Conservation (phyloP, 192 early-diverging fungal species). For the Umbelopsis sp. region DNA sequence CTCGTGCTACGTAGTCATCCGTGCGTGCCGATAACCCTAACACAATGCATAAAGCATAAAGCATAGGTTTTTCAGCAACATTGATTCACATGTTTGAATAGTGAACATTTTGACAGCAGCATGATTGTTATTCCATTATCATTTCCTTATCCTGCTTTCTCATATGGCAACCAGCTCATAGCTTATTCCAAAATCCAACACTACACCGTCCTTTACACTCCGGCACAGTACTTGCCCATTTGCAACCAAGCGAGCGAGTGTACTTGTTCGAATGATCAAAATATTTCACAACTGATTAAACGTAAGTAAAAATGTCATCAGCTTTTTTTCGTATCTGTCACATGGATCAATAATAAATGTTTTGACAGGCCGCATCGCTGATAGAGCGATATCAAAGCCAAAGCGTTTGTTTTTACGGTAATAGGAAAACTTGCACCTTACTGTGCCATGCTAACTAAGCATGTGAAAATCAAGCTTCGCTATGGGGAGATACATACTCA, state of each 20-base stretch:
- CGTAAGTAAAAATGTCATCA: too few relatives aligned
- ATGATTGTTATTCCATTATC: conserved; percentile 18
- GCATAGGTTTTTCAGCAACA: background rate
- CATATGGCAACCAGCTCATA: background rate
- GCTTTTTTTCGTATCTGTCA: too few relatives aligned
- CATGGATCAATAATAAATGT: too few relatives aligned
- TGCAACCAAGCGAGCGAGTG: too few relatives aligned
- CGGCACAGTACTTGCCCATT: background rate
- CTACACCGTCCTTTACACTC: background rate
- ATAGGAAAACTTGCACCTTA: too few relatives aligned
- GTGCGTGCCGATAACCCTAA: background rate
- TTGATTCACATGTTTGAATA: background rate
- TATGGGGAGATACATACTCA: conserved; percentile 3
- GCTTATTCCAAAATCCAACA: background rate
- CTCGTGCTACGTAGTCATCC: background rate
- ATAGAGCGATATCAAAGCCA: too few relatives aligned
- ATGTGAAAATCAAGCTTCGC: conserved; percentile 1
- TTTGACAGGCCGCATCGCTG: too few relatives aligned
- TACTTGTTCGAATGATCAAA: too few relatives aligned
- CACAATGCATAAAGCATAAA: background rate
- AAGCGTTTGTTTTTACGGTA: too few relatives aligned
- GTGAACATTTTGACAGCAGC: background rate
- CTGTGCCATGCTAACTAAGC: background rate
- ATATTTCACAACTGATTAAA: too few relatives aligned
- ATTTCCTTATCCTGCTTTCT: background rate